Percentiles rank a stretch among this genome's conserved stretches.
These are phyloP conservation scores for Tolypocladium paradoxum DNA, from an alignment of 2,329 filamentous ascomycete genomes.

Conservation along the genomic window DNA sequence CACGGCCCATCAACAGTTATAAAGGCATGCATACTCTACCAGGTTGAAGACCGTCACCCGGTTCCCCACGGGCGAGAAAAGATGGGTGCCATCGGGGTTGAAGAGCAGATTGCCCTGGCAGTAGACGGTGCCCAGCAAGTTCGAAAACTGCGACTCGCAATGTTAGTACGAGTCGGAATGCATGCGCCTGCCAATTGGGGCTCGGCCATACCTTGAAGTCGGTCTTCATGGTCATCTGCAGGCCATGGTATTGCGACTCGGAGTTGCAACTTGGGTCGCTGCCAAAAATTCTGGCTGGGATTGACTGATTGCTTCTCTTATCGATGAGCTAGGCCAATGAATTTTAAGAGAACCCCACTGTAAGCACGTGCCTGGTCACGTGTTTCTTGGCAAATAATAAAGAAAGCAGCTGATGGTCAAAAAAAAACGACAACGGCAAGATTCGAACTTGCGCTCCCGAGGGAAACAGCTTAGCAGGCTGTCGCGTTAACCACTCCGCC, in stretches of 20 bases:
- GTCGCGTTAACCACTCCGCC: conserved; percentile 1
- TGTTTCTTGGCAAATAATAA: too few species aligned
- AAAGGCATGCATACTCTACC: conserved; percentile 57
- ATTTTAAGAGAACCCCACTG: too few species aligned
- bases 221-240: conserved; percentile 74
- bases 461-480: neutral
- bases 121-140: conserved; percentile 95
- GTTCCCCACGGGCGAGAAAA: conserved; percentile 95
- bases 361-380: neutral
- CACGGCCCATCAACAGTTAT: neutral
- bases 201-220: conserved; percentile 72
- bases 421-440: neutral
- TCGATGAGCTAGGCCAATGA: conserved; percentile 8
- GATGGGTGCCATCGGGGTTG: conserved; percentile 88
- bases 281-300: conserved; percentile 18
- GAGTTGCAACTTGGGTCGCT: conserved; percentile 5
- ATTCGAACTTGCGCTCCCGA: neutral
- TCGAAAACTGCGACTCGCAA: conserved; percentile 66
- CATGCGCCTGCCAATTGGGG: neutral
- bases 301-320: conserved; percentile 6
- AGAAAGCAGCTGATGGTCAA: too few species aligned
- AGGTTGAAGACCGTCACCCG: conserved; percentile 92
- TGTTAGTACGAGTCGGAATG: neutral
- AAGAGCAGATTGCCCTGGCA: conserved; percentile 95
- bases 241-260: conserved; percentile 18